Percentiles rank a stretch among this genome's conserved stretches.
These are phyloP conservation scores for Russula foetens DNA, from an alignment of 768 basidiomycete genomes.

Conservation along the genomic window DNA sequence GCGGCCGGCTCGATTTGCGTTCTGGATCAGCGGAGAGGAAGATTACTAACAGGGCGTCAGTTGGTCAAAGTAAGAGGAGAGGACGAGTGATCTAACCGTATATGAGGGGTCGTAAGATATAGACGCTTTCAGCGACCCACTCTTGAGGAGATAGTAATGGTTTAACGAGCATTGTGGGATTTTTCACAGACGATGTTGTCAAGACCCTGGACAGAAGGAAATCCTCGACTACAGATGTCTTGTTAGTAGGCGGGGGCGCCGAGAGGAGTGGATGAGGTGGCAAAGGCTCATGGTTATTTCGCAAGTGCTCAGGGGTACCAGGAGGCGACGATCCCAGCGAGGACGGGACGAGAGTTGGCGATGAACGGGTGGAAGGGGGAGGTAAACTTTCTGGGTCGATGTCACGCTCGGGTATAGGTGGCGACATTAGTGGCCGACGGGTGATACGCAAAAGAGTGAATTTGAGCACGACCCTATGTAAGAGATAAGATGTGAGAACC, in stretches of 20 bases:
- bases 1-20: conserved; percentile 47
- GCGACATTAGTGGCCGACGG: conserved; percentile 62
- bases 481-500: conserved; percentile 16
- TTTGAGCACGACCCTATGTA: conserved; percentile 61
- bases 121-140: conserved; percentile 67
- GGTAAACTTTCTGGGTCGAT: conserved; percentile 63
- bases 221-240: conserved; percentile 61
- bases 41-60: conserved; percentile 25
- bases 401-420: conserved; percentile 82
- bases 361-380: conserved; percentile 40
- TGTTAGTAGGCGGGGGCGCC: conserved; percentile 40
- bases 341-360: conserved; percentile 54
- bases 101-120: conserved; percentile 63
- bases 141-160: conserved; percentile 56
- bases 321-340: conserved; percentile 48
- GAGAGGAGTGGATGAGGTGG: conserved; percentile 55
- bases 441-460: conserved; percentile 68
- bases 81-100: conserved; percentile 47
- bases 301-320: conserved; percentile 69
- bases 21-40: conserved; percentile 32
- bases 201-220: conserved; percentile 78
- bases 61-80: not conserved
- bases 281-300: conserved; percentile 66
- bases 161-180: conserved; percentile 57
- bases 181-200: conserved; percentile 61